Evolutionary conservation across 2,329 filamentous ascomycete species (phyloP).

Genomic region (Pochonia chlamydosporia): DNA sequence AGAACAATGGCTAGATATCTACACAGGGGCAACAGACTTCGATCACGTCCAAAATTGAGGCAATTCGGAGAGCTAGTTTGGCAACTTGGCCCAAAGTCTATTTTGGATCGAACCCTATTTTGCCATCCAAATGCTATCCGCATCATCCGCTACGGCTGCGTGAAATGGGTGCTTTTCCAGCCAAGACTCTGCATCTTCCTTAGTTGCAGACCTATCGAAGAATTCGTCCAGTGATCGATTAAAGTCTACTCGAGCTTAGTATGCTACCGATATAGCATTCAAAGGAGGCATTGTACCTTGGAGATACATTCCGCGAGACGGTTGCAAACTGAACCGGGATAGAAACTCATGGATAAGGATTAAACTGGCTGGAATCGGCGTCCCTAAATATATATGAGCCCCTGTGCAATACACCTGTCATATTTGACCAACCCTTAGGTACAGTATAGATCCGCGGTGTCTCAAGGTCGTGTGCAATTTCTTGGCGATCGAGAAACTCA

Average conservation of each 20-base stretch:
- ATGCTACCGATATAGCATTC: too few species aligned
- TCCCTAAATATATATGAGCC: background rate
- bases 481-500: constrained; percentile 3
- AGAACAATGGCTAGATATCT: too few species aligned
- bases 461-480: background rate
- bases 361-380: constrained; percentile 4
- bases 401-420: background rate
- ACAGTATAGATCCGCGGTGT: background rate
- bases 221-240: constrained; percentile 7
- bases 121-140: background rate
- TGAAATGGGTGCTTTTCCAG: constrained; percentile 6
- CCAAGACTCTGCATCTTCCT: constrained; percentile 3
- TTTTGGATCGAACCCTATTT: too few species aligned
- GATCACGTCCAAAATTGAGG: too few species aligned
- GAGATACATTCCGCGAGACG: constrained; percentile 8
- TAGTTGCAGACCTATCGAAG: background rate
- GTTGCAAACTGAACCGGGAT: constrained; percentile 8
- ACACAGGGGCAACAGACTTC: too few species aligned
- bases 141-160: constrained; percentile 2
- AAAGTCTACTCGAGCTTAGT: constrained; percentile 1
- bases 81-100: too few species aligned
- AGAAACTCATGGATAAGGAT: constrained; percentile 10
- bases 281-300: constrained; percentile 3
- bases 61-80: too few species aligned
- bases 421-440: background rate